A percentile compares a stretch with the other conserved stretches of the same genome.
phyloP scores from a whole-genome alignment of 139 green algal species.

The Volvox africanus region DNA sequence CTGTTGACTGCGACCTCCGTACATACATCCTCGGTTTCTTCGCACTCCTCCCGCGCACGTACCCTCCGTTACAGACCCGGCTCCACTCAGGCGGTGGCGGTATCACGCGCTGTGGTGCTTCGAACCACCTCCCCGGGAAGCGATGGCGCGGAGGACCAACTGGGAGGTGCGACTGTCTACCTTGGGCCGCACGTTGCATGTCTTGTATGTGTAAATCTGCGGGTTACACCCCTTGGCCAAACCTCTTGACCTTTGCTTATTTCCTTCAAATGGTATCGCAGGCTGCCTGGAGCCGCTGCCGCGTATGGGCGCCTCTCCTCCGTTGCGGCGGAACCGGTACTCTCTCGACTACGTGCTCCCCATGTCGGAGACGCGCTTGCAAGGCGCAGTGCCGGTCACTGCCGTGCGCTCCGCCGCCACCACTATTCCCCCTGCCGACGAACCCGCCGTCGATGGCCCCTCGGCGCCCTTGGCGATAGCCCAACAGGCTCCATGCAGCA shows the following conservation, averaged over 20 bases:
- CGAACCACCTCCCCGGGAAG: not conserved
- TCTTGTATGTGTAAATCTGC: not conserved
- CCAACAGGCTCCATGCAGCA: too few species aligned
- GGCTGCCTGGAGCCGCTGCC: not conserved
- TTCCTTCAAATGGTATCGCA: not conserved
- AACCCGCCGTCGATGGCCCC: too few species aligned
- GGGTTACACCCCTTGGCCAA: too few species aligned
- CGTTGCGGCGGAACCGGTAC: conserved; percentile 9
- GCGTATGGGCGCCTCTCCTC: not conserved
- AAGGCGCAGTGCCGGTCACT: too few species aligned
- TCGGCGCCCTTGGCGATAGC: too few species aligned
- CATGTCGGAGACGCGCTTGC: not conserved
- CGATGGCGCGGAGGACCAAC: not conserved
- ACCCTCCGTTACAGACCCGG: not conserved
- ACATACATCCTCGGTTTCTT: too few species aligned
- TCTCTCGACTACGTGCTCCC: not conserved
- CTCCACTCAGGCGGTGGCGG: not conserved
- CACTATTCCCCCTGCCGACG: not conserved
- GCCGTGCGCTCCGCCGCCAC: not conserved
- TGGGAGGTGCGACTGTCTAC: not conserved
- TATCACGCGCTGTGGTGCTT: not conserved
- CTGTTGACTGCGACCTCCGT: too few species aligned
- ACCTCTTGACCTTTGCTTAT: too few species aligned
- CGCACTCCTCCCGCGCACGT: too few species aligned
- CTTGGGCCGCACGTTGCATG: not conserved